Evolutionary conservation across 1,139 yeast genomes (phyloP), one percentile per base, ranked within the genome.

Genomic region (Nakaseomyces nivariensis): DNA sequence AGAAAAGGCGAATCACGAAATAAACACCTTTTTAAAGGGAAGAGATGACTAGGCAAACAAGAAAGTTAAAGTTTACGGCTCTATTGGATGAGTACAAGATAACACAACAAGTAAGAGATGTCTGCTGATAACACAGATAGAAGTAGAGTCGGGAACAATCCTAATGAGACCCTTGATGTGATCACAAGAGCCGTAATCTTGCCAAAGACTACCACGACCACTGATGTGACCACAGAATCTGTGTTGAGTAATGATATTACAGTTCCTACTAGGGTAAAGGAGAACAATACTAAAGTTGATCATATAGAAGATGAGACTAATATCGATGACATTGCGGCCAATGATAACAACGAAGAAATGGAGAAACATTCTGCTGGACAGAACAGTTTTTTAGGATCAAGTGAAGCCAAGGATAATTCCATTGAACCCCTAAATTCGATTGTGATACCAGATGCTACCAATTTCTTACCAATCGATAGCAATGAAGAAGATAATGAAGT

Each of bases 231-330:
- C n/a, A 41, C 44, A 4, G 34, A 41, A 24, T 27, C 33, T 13
- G 34, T 41, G 8, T 22, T 41, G 25, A 41, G 44, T 41, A 41
- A 41, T 29, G 44, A 41, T 41, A 41, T 41, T 27, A 41, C 44
- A 7, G 34, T 41, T n/a, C 44, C 44, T 6, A 38, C 42, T 9
- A n/a, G 44, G 25, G 34, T 41, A 6, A 25, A 4, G 13, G 44
- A 41, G 5, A 41, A 22, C 8, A 38, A 13, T 13, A 10, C 5
- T 10, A 6, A 5, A 1, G 32, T 24, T 25, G 26, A 8, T 11
- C 17, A 10, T 9, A 10, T 4, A 7, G 43, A 25, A 4, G n/a
- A 24, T 29, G 31, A 7, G 31, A 29, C 31, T 29, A 6, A 6
- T 6, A 9, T 29, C 9, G 31, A 29, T 2, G 31, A 29, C 9